Percentiles rank a stretch among this genome's conserved stretches.
phyloP scores from a whole-genome alignment of 208 protist genomes.

The Leishmania guyanensis region DNA sequence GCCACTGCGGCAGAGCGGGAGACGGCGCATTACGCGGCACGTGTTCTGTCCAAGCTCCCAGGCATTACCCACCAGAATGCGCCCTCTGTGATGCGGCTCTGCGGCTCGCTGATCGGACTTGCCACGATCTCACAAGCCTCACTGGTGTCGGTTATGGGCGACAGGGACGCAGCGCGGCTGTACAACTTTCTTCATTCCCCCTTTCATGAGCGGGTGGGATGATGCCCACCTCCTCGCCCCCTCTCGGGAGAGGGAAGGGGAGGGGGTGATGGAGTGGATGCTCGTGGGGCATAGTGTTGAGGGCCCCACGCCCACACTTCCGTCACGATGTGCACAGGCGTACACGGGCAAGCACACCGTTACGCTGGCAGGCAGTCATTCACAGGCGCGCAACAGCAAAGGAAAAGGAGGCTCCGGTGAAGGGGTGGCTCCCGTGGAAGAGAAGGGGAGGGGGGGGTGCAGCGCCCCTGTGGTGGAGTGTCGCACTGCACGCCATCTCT shows the following conservation, averaged over 20 bases:
- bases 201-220: constrained; percentile 33
- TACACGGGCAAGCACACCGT: neutral
- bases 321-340: neutral
- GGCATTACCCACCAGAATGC: constrained; percentile 70
- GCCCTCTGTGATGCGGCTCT: constrained; percentile 63
- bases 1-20: constrained; percentile 36
- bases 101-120: constrained; percentile 76
- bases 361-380: neutral
- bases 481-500: neutral
- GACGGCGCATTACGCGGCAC: constrained; percentile 63
- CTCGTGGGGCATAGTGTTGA: neutral
- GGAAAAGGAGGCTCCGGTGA: neutral
- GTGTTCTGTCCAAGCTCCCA: constrained; percentile 77
- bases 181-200: constrained; percentile 71
- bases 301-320: neutral
- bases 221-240: neutral
- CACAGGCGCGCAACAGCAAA: neutral
- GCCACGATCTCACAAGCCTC: constrained; percentile 64
- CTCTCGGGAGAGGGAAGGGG: neutral
- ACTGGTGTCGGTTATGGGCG: constrained; percentile 55
- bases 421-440: neutral
- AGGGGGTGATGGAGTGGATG: neutral
- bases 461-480: neutral
- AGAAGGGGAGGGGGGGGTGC: neutral
- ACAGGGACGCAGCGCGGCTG: constrained; percentile 45